Base-by-base conservation (phyloP, 2,329 filamentous ascomycete genomes). In the Neonectria ditissima region DNA sequence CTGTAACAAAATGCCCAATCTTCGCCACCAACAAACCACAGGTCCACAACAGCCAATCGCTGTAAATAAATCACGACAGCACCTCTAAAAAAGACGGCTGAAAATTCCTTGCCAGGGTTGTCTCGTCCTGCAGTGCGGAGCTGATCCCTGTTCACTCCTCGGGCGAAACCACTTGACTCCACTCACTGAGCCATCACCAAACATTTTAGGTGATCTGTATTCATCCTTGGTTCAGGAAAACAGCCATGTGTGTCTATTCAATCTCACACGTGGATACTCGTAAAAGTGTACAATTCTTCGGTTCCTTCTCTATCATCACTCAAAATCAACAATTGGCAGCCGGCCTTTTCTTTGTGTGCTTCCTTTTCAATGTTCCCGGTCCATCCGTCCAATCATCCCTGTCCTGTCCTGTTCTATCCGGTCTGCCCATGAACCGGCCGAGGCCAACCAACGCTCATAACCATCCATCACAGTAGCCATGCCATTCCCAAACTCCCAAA, bases 401-500 rank as follows among this genome's bases (percentile, higher is more conserved):
- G 50, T 47, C 41, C 37, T 48, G 56, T 54, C 47, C 47, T 50
- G 47, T 32, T 50, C 47, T 50, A 50, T 50, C 47, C 47, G 47
- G 47, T 34, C 28, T 28, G 28, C 20, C 47, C 47, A 50, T 32
- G n/a, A 32, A 50, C 47, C 47, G 26, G 47, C 28, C 28, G 32
- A 48, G 45, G 45, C 48, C 56, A 59, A 37, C 48, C 43, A 53
- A 55, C 24, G 54, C 54, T 62, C 54, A 52, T 44, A 58, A 55
- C 41, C 44, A 53, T 53, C 50, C 24, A n/a, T 39, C 51, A 48
- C 52, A 61, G 24, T 20, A 44, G 57, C 53, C 59, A 62, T 62
- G 53, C 59, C 24, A 56, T 59, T 55, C 55, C 43, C 53, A 59
- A 63, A 63, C 55, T 59, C 55, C 55, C 56, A 59, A 59, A 53